Percentiles rank a stretch among this genome's conserved stretches.
Conservation (phyloP, 805 yeast species). For the Cyberlindnera sargentensis region DNA sequence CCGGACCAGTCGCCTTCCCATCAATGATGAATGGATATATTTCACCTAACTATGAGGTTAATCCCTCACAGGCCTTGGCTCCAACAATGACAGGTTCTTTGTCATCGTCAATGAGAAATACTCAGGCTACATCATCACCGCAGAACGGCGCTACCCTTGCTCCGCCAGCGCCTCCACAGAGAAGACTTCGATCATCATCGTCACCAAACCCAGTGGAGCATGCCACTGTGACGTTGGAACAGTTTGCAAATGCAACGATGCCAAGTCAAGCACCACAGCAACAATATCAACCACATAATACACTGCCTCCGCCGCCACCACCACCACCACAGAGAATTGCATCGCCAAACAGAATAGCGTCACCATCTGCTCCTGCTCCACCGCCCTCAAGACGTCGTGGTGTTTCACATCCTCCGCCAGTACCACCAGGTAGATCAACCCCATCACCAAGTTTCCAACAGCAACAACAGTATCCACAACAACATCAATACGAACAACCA, state of each 20-base stretch:
- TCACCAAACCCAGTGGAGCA: constrained; percentile 17
- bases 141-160: constrained; percentile 8
- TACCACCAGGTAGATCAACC: constrained; percentile 14
- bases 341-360: constrained; percentile 22
- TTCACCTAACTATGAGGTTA: constrained; percentile 10
- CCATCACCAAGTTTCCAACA: constrained; percentile 9
- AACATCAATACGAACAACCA: background rate
- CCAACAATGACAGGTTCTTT: constrained; percentile 38
- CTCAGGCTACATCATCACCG: background rate
- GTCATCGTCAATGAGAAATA: constrained; percentile 16
- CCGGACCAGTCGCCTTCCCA: background rate
- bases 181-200: constrained; percentile 1
- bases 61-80: constrained; percentile 20
- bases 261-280: background rate
- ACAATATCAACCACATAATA: background rate
- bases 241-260: constrained; percentile 12
- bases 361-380: constrained; percentile 8
- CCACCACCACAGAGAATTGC: constrained; percentile 5
- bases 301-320: background rate
- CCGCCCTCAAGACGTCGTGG: constrained; percentile 32
- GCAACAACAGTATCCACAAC: background rate
- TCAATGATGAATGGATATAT: constrained; percentile 4
- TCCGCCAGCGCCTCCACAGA: constrained; percentile 3
- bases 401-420: constrained; percentile 25
- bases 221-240: constrained; percentile 6